Conservation (phyloP, 139 green algal genomes). For the Diplosphaera chodatii region DNA sequence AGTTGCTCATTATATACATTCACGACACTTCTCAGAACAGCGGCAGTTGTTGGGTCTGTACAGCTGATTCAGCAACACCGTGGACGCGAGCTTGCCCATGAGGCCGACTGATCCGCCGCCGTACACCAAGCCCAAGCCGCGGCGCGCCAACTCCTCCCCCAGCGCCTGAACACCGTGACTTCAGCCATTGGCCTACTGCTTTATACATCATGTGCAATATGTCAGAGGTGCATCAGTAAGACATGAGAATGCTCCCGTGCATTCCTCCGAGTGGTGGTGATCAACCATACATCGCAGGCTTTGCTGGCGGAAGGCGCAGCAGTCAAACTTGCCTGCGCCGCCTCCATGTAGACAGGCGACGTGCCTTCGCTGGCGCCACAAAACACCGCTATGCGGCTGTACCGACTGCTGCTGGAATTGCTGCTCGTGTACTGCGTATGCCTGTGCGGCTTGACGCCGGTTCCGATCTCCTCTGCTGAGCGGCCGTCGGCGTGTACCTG, state of each 20-base stretch:
- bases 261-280: too few species aligned
- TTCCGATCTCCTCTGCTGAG: background rate
- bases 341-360: conserved; percentile 36
- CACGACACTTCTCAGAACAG: too few species aligned
- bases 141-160: conserved; percentile 40
- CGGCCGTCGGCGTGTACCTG: background rate
- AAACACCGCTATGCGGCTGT: conserved; percentile 49
- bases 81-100: conserved; percentile 69
- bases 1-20: too few species aligned
- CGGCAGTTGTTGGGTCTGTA: too few species aligned
- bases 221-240: too few species aligned
- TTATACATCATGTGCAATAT: too few species aligned
- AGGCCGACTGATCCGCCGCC: conserved; percentile 69
- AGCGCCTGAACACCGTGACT: conserved; percentile 32
- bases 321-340: conserved; percentile 1
- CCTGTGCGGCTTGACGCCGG: background rate
- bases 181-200: too few species aligned
- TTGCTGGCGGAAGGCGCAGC: too few species aligned
- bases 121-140: conserved; percentile 62
- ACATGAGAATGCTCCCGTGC: too few species aligned
- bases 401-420: background rate
- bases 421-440: background rate
- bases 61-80: too few species aligned
- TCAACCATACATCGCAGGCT: too few species aligned
- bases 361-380: conserved; percentile 46